phyloP scores from a whole-genome alignment of 1,139 yeast species.

The Yamadazyma epiphylla region DNA sequence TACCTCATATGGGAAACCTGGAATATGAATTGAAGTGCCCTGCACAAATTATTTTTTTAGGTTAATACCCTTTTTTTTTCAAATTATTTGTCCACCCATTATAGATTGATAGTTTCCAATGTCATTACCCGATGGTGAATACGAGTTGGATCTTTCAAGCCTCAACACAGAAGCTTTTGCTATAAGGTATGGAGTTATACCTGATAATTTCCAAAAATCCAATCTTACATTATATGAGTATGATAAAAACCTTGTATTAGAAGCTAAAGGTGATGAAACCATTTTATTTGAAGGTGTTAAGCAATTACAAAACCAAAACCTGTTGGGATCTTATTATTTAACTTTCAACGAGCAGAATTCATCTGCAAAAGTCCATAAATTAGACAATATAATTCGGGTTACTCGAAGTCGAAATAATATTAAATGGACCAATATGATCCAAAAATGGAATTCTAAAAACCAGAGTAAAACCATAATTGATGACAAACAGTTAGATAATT shows the following conservation, averaged over 20 bases:
- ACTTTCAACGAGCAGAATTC: constrained; percentile 15
- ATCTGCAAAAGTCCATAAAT: constrained; percentile 17
- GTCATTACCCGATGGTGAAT: constrained; percentile 41
- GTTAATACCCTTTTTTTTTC: too few relatives aligned
- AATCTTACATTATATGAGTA: constrained; percentile 24
- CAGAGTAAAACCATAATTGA: constrained; percentile 17
- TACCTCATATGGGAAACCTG: too few relatives aligned
- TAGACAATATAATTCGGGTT: constrained; percentile 32
- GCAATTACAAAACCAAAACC: constrained; percentile 21
- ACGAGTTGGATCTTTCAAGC: constrained; percentile 37
- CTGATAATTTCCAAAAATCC: constrained; percentile 15
- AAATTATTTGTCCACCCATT: too few relatives aligned
- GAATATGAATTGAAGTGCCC: too few relatives aligned
- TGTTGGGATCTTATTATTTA: constrained; percentile 30
- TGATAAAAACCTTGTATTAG: constrained; percentile 29
- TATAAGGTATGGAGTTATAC: constrained; percentile 41
- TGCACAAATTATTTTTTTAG: too few relatives aligned
- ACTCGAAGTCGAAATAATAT: constrained; percentile 34
- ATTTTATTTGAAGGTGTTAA: constrained; percentile 40
- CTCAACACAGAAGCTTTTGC: constrained; percentile 24
- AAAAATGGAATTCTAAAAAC: constrained; percentile 7
- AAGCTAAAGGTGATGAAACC: constrained; percentile 22
- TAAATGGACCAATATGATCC: constrained; percentile 13
- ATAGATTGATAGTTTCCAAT: too few relatives aligned
- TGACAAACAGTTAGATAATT: constrained; percentile 37